Base-by-base conservation (phyloP, 1,139 yeast species). In the Geotrichum carabidarum region DNA sequence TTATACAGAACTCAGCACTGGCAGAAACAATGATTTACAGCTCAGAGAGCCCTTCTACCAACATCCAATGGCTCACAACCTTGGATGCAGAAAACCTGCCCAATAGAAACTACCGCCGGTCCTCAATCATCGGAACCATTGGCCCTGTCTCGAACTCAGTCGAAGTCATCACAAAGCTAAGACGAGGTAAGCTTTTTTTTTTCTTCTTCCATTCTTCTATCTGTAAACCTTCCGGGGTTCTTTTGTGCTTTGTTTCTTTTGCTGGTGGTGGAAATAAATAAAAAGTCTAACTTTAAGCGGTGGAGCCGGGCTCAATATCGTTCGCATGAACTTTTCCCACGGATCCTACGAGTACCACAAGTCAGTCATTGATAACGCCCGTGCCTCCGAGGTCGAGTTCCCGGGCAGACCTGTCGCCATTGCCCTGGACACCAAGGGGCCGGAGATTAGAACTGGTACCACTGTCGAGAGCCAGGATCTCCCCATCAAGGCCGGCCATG, bases 341-440 rank as follows among this genome's bases (percentile, higher is more conserved):
- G 99, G 99, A 68, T 81, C 95, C 56, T 83, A 94, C 77, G 96
- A 88, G 68, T 93, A 93, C 82, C 99, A 93, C 76, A 96, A 91
- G 77, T 78, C 89, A 60, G 99, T 94, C 67, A 78, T 93, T 74
- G 97, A 93, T 80, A 91, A 93, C 71, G 89, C 97, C 65, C 86
- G 95, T 77, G 84, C 88, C 75, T 90, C 98, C 59, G 97, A 88
- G 76, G 84, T 84, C 74, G 74, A 85, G 58, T 90, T 85, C 74
- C 83, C 87, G 62, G 98, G 98, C 67, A 87, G 98, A 78, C 99
- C 98, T 55, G 80, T 93, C 69, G 98, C 96, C 61, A 90, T 93
- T 75, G 99, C 99, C 63, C 83, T 93, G 68, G 99, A 93, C 75
- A 94, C 99, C 73, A 94, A 93, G 82, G 99, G 99, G 65, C 99